These are phyloP conservation scores for Geoglossum cookeanum DNA, from an alignment of 2,329 filamentous ascomycete species.

Conservation along the genomic window DNA sequence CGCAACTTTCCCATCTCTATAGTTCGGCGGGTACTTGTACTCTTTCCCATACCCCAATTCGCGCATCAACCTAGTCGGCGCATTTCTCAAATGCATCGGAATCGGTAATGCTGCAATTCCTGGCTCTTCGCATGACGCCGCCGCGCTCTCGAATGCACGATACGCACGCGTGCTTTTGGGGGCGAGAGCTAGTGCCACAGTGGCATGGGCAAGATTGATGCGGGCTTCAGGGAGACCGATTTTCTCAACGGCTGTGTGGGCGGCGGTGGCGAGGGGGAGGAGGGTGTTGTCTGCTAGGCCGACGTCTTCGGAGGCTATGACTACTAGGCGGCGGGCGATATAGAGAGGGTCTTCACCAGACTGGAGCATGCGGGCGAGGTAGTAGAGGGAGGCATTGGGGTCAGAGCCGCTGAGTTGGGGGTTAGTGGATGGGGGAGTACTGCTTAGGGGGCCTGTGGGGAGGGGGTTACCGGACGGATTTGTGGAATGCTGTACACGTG, in stretches of 20 bases:
- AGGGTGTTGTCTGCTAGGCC: conserved; percentile 75
- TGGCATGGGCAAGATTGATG: conserved; percentile 76
- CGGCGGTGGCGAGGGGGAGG: conserved; percentile 64
- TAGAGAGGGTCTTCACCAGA: conserved; percentile 88
- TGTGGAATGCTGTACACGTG: conserved; percentile 56
- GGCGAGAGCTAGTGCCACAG: conserved; percentile 60
- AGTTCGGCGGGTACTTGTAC: conserved; percentile 96
- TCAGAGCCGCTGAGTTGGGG: conserved; percentile 39
- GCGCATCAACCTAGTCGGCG: conserved; percentile 81
- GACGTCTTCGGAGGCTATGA: conserved; percentile 87
- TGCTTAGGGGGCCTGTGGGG: not conserved
- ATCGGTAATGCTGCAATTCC: conserved; percentile 67
- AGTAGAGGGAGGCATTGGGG: conserved; percentile 78
- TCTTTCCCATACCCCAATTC: conserved; percentile 77
- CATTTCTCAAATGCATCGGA: conserved; percentile 76
- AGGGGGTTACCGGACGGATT: conserved; percentile 48
- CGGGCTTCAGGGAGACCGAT: conserved; percentile 90
- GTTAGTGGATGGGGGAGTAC: too few species aligned
- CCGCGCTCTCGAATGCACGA: conserved; percentile 60
- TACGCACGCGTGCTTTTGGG: conserved; percentile 82
- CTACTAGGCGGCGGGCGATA: conserved; percentile 79
- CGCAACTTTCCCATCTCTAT: conserved; percentile 56
- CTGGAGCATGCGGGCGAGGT: conserved; percentile 86
- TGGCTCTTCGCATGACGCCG: conserved; percentile 57
- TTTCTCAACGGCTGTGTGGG: conserved; percentile 76